Base-by-base conservation (phyloP, 2,329 filamentous ascomycete genomes). In the Colletotrichum sp. region DNA sequence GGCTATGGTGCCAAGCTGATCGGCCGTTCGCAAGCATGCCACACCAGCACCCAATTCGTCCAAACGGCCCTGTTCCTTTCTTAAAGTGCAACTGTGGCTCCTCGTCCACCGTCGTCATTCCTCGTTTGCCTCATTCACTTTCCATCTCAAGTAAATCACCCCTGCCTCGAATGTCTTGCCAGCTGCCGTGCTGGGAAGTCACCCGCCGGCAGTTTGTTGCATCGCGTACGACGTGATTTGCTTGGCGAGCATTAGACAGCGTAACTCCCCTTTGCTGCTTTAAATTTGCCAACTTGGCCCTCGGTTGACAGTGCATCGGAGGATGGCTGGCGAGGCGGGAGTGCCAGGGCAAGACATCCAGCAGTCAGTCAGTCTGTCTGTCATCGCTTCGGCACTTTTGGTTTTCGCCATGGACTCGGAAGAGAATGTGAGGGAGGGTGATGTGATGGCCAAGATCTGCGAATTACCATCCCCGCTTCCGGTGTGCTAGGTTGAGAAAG, bases 141-240 rank as follows among this genome's bases (percentile, higher is more conserved):
- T 72, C 26, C 55, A 36, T 24, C 21, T 39, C 59, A 63, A 34
- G 30, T 30, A 21, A 36, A 63, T 63, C 26, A 32, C 71, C 64
- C 69, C 34, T 60, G 64, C 34, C 52, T 36, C 34, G 59, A 34
- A 60, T 39, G 49, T 69, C 71, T 76, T 76, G 71, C 70, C 63
- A 76, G 70, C 71, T 76, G 71, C 74, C 65, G 57, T 74, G 74
- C 69, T 69, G 65, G 74, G 74, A 64, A 76, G 49, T 76, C 65
- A 68, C 65, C 74, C 70, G 71, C 74, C 70, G 71, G 65, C 59
- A 76, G 34, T 76, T 74, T 21, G 74, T 76, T 74, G 74, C 74
- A 76, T 76, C 49, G 74, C 74, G 26, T 76, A 74, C 74, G 49
- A 49, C 64, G 74, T 74, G 59, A 64, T 69, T 26, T 49, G 21